Base-by-base conservation (phyloP, 495 filamentous ascomycete genomes). In the Aspergillus taichungensis region DNA sequence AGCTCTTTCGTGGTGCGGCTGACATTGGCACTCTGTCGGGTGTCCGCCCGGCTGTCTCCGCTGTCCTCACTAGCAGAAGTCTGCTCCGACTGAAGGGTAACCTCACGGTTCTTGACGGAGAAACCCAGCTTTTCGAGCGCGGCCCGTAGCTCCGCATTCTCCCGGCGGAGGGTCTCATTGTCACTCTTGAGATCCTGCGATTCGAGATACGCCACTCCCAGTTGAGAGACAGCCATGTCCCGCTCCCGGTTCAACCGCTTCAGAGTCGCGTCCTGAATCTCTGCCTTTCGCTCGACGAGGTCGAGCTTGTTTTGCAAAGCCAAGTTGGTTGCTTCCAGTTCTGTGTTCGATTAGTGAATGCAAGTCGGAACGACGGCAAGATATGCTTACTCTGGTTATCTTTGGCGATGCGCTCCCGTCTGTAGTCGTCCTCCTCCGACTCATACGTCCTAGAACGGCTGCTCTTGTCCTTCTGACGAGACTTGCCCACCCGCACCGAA, bases 151-250 rank as follows among this genome's bases (percentile, higher is more conserved):
- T 68, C 64, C 7, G 64, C 45, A 49, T 77, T 75, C 47, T 77
- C 73, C 35, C 65, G 55, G 30, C 58, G 61, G n/a, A 80, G 50
- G 11, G 46, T 61, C 30, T 74, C 68, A 45, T 75, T 79, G 29
- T 78, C 75, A n/a, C 46, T 55, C 62, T 83, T 83, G 12, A 84
- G 60, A 42, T 83, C 78, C 46, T 84, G 80, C 0, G 71, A 68
- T 37, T 76, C 76, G n/a, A 76, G 67, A 42, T 78, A 82, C 9
- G 83, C 79, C 13, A 78, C 70, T 3, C 72, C 78, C 9, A 85
- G 62, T 36, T 85, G 81, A 29, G 74, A 74, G 27, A 84, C 71
- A 6, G 82, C 73, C 42, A 77, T 75, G 51, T 86, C 80, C 33
- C 82, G 70, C 44, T 87, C 84, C 32, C 75, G 69, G 36, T 73